phyloP scores from a whole-genome alignment of 768 basidiomycete genomes.

The Termitomyces sp. region DNA sequence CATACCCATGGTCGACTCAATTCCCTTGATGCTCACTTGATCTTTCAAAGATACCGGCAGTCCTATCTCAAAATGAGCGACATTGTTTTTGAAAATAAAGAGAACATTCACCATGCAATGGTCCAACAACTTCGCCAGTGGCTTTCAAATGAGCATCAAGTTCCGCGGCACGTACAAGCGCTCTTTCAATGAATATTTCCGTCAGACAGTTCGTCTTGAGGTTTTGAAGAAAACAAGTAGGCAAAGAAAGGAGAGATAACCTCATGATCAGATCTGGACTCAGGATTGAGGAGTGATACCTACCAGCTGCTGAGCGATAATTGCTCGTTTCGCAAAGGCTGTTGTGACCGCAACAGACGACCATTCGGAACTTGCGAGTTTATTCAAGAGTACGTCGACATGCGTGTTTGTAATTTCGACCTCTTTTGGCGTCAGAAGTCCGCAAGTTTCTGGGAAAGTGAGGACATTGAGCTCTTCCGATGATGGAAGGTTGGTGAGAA shows the following conservation, averaged over 20 bases:
- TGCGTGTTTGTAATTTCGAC: constrained; percentile 41
- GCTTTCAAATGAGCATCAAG: constrained; percentile 57
- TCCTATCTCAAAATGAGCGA: constrained; percentile 16
- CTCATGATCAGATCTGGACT: neutral
- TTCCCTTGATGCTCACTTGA: constrained; percentile 61
- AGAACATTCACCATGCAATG: constrained; percentile 51
- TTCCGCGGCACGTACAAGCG: constrained; percentile 55
- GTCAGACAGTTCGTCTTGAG: constrained; percentile 73
- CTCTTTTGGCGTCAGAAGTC: constrained; percentile 50
- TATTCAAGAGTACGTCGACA: constrained; percentile 42
- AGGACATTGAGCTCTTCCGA: constrained; percentile 45
- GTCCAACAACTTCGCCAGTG: constrained; percentile 65
- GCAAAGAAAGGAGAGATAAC: neutral
- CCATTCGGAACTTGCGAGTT: constrained; percentile 50
- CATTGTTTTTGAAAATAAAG: neutral
- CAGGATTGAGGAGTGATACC: constrained; percentile 11
- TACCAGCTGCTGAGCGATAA: constrained; percentile 76
- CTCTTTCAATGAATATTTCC: constrained; percentile 76
- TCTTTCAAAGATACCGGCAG: constrained; percentile 75
- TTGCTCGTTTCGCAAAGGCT: constrained; percentile 74
- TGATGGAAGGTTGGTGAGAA: constrained; percentile 39
- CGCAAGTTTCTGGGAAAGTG: constrained; percentile 47
- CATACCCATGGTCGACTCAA: constrained; percentile 65
- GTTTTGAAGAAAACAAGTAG: neutral
- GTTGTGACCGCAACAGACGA: constrained; percentile 63